Evolutionary conservation across 2,329 filamentous ascomycete genomes (phyloP).

Genomic region (Fusarium verrucosum): DNA sequence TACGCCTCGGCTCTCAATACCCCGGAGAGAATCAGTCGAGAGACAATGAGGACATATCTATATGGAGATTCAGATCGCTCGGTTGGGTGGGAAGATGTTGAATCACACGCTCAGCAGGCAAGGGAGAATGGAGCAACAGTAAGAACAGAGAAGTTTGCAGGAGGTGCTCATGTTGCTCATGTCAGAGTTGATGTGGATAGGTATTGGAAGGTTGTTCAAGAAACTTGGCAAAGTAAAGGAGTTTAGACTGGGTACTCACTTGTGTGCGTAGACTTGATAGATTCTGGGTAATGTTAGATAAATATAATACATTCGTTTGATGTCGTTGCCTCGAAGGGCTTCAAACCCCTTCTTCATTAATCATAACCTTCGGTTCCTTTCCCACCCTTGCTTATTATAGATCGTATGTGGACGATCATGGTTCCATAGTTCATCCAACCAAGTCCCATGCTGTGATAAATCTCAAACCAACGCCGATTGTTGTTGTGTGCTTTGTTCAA

Average conservation of each 20-base stretch:
- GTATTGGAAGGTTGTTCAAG: conserved; percentile 61
- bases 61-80: conserved; percentile 61
- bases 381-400: background rate
- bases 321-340: conserved; percentile 8
- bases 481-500: conserved; percentile 22
- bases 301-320: background rate
- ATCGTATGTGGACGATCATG: background rate
- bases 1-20: conserved; percentile 53
- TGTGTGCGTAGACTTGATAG: background rate
- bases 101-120: conserved; percentile 58
- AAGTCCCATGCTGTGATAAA: background rate
- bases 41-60: conserved; percentile 60
- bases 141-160: conserved; percentile 56
- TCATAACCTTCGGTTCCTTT: background rate
- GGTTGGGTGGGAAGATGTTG: conserved; percentile 58
- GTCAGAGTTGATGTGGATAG: conserved; percentile 55
- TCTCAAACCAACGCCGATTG: background rate
- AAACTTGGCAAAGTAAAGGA: conserved; percentile 55
- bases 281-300: background rate
- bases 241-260: background rate
- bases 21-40: conserved; percentile 45
- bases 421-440: background rate
- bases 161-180: conserved; percentile 62
- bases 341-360: background rate
- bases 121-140: conserved; percentile 52